Conservation (phyloP, 116 monocot species). For the Papilionanthe hybrid region DNA sequence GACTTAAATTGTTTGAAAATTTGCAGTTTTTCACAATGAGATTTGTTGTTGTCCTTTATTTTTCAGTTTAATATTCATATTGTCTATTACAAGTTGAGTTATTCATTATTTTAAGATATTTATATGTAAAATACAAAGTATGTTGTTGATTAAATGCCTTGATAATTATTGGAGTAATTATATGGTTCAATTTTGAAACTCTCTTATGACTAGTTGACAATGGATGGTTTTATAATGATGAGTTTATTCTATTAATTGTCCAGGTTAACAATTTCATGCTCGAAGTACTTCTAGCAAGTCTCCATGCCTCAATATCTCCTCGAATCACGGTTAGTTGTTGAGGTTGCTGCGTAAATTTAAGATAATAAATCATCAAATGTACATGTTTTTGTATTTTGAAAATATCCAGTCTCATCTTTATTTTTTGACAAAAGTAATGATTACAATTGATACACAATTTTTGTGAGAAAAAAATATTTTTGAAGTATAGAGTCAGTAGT, state of each 20-base stretch:
- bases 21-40: not conserved
- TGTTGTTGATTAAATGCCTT: not conserved
- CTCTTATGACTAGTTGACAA: not conserved
- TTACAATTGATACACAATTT: not conserved
- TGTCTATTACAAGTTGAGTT: not conserved
- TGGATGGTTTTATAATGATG: not conserved
- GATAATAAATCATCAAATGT: not conserved
- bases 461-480: not conserved
- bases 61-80: not conserved
- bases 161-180: not conserved
- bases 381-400: not conserved
- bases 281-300: slow-evolving; percentile 71
- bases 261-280: slow-evolving; percentile 80
- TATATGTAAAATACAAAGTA: not conserved
- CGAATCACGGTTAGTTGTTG: slow-evolving; percentile 58
- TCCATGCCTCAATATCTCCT: slow-evolving; percentile 48
- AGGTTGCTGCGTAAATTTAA: not conserved
- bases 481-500: not conserved
- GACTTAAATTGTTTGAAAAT: not conserved
- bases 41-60: not conserved
- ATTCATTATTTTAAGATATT: not conserved
- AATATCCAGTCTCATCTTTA: not conserved
- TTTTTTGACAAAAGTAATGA: not conserved
- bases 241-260: slow-evolving; percentile 4
- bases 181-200: not conserved